Base-by-base conservation (phyloP, 139 green algal genomes). In the Chlamydomonas applanata region DNA sequence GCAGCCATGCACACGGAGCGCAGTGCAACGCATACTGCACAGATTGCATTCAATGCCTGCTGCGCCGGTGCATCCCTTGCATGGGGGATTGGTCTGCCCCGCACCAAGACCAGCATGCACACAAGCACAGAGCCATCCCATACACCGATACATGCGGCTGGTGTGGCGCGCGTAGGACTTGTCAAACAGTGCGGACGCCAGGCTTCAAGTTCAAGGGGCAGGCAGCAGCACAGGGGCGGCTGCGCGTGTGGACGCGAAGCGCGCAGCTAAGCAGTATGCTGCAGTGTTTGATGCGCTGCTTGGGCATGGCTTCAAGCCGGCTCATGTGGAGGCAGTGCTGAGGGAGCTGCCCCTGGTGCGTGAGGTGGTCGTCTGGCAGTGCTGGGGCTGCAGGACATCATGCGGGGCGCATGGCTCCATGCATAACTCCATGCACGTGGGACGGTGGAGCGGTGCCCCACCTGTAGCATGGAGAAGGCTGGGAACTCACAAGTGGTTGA, bases 261-360 rank as follows among this genome's bases (percentile, higher is more conserved):
- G 40, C 11, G 11, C 40, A 17, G 40, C n/a, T 14, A 62, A 62
- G 35, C 63, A 60, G 40, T 60, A 60, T 20, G 19, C 53, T 1
- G 36, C 53, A 0, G 49, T 82, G 53, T 82, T 70, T 62, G 78
- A 88, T 25, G 52, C 44, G 49, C 75, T 88, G 59, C n/a, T 72
- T 13, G 69, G 73, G 0, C 45, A 73, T n/a, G 83, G 83, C 60
- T 88, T 88, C 59, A 56, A 4, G 0, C 22, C n/a, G 5, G 60
- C 77, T 4, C 73, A 82, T 1, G 68, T 85, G 36, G 67, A 79
- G 69, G 2, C 49, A 4, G 82, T 71, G 33, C 72, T 85, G 59
- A 20, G 49, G 20, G 82, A 73, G 35, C 62, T 85, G 35, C 78
- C 76, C 2, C 30, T 62, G 69, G 73, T 76, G 33, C 20, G 76